Base-by-base conservation (phyloP, 352 stramenopile genomes). In the Saprolegnia diclina region DNA sequence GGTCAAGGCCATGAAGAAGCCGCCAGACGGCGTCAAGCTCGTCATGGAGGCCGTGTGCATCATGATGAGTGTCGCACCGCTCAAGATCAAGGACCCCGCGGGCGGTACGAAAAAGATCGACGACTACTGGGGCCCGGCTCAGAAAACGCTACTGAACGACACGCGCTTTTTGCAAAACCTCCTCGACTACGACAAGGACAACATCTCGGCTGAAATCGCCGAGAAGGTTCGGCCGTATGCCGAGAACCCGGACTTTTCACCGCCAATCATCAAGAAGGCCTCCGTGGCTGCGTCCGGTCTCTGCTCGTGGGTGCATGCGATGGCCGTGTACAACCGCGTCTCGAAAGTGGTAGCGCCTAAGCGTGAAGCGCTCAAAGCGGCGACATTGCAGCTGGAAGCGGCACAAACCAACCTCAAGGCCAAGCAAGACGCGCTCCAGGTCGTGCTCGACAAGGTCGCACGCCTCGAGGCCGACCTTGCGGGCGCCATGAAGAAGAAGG, bases 1-100 rank as follows among this genome's bases (percentile, higher is more conserved):
- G 75, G 94, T 98, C 53, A 98, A 98, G 74, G 89, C 86, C n/a
- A 98, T 98, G 92, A 97, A 97, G 74, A 98, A 97, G 66, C 94
- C 94, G 0, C 93, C 94, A 21, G 82, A 95, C 56, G 94, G 88
- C 5, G 95, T 98, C 13, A 98, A 98, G 70, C 77, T 98, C 3
- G 90, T 96, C 21, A 96, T 98, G 87, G 91, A 97, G 62, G 91
- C 92, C 6, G 92, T 98, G 7, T 98, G 91, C 72, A 95, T 98
- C 62, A 97, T 98, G 88, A 97, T 98, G 89, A 80, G 81, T 35
- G 87, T 98, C 0, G 82, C 91, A 16, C 92, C 94, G 0, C 76
- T 96, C 40, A 97, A 97, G 63, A 83, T 95, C 0, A 96, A 97
- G 35, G 95, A 98, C 56, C 91, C 95, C 0, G 89, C 92, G 22